Evolutionary conservation across 441 rosid species (phyloP), one percentile per base, ranked within the genome.

Genomic region (Adansonia rubrostipa): DNA sequence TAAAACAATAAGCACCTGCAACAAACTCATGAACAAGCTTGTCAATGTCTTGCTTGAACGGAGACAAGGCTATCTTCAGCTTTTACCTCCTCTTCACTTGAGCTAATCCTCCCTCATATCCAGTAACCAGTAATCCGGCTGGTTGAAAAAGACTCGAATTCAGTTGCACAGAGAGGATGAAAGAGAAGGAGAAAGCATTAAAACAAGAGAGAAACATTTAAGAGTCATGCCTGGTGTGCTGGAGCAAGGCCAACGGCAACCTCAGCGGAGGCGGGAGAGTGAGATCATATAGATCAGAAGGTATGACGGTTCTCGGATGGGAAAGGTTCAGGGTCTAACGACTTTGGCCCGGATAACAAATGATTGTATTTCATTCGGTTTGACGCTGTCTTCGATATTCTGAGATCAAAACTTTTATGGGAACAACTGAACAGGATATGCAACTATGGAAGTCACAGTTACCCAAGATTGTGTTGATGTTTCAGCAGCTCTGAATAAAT

Each of bases 31-130:
- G 45, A 45, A 94, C 85, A 36, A 91, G 92, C 73, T 90, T 93
- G 78, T 94, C 93, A 28, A 92, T 88, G 85, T 94, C 98, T 79
- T 50, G 79, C 85, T 92, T 90, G 86, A 90, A 89, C 1, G 88
- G 86, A 75, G 90, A 81, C 24, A 92, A 85, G 76, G 83, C 84
- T 88, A 87, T 86, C 40, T 48, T 50, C 22, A 40, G 57, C 48
- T 76, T 54, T 58, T 15, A 73, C n/a, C 57, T 15, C 36, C 65
- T 4, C 9, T 13, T 33, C 60, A 48, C 47, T 14, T 33, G 6
- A 63, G 45, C 20, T 63, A 63, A 33, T 19, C 68, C 13, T 33
- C 47, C 33, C 33, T 28, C 33, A 28, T 24, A 24, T 28, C 33
- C 33, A 28, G 17, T 33, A 42, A 14, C 4, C 22, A 60, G 10